These are phyloP conservation scores for Trapa incisa DNA, from an alignment of 345 rosid species.

Conservation along the genomic window DNA sequence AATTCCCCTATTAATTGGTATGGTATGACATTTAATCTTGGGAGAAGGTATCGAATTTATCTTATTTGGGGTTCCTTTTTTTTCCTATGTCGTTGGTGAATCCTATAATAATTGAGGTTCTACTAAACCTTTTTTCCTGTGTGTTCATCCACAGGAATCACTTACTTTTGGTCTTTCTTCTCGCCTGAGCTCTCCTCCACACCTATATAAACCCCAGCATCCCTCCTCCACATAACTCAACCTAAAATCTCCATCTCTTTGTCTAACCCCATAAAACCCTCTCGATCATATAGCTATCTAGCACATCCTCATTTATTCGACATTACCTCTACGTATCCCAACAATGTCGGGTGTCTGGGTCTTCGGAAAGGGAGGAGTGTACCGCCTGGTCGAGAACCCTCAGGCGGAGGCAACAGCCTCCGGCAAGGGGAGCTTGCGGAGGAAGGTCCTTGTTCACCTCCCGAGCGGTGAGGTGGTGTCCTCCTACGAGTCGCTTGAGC, in stretches of 20 bases:
- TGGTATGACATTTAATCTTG: no score
- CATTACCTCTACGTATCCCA: no score
- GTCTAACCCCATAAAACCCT: neutral
- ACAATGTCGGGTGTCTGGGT: slow-evolving; percentile 80
- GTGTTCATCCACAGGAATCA: neutral
- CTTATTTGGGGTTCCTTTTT: neutral
- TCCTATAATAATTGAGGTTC: neutral
- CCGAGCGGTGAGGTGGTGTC: slow-evolving; percentile 47
- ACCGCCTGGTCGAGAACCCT: slow-evolving; percentile 53
- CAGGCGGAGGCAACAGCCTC: slow-evolving; percentile 28
- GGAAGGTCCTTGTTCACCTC: slow-evolving; percentile 56
- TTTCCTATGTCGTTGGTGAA: neutral
- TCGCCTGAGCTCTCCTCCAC: neutral
- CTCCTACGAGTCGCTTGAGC: slow-evolving; percentile 57
- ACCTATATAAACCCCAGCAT: neutral
- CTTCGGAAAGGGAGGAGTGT: slow-evolving; percentile 50
- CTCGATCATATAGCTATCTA: no score
- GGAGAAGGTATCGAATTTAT: neutral
- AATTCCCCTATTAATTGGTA: no score
- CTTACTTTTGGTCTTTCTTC: neutral
- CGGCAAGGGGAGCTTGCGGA: slow-evolving; percentile 12
- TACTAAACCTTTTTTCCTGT: neutral
- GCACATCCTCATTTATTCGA: no score
- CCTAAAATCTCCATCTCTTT: neutral
- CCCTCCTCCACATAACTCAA: neutral